A percentile compares a stretch with the other conserved stretches of the same genome.
Evolutionary conservation across 768 basidiomycete genomes (phyloP).

Genomic region (Pisolithus orientalis): DNA sequence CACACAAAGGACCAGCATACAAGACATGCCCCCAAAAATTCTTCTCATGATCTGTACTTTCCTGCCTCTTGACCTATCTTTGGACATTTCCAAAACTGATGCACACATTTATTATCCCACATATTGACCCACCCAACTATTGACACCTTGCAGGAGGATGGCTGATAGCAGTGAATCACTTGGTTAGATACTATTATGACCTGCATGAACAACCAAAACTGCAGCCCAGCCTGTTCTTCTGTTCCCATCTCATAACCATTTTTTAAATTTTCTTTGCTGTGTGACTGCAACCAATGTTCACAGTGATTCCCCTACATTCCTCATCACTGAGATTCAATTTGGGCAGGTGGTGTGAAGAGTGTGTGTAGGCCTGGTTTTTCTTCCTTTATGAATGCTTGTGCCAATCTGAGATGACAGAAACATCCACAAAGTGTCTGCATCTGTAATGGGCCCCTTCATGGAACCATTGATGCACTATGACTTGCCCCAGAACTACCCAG

Average conservation of each 20-base stretch:
- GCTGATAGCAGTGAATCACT: constrained; percentile 2
- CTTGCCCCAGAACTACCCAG: background rate
- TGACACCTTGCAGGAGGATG: constrained; percentile 2
- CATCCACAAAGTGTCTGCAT: background rate
- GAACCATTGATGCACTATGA: constrained; percentile 1
- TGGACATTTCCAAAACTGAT: background rate
- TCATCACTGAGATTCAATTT: constrained; percentile 4
- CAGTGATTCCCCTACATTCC: constrained; percentile 1
- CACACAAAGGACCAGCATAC: background rate
- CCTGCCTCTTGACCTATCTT: background rate
- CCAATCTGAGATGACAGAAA: background rate
- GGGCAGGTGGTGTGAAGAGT: background rate
- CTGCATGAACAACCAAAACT: background rate
- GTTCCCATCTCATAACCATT: background rate
- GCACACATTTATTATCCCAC: background rate
- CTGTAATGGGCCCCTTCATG: background rate
- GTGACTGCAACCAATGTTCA: background rate
- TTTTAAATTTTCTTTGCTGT: constrained; percentile 4
- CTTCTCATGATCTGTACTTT: constrained; percentile 2
- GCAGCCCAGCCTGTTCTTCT: background rate
- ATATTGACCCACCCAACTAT: background rate
- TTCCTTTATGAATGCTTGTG: background rate
- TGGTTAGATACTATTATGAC: constrained; percentile 1
- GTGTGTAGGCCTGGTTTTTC: background rate
- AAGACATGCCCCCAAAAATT: constrained; percentile 3